Conservation (phyloP, 768 basidiomycete genomes). For the Psilocybe subaeruginosa region DNA sequence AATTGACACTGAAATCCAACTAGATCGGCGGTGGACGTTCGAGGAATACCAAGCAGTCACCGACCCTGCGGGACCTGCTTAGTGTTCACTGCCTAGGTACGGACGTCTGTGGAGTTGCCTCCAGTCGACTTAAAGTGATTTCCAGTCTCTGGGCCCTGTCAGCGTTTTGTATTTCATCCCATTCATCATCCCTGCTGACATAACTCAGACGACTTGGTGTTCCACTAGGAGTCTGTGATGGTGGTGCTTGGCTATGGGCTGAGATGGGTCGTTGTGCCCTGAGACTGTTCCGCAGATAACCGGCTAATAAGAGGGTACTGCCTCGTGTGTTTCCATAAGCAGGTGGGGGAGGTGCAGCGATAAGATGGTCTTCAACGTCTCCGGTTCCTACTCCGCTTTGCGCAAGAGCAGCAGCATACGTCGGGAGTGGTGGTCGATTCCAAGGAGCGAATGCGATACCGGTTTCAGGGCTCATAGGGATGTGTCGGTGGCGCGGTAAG, state of each 20-base stretch:
- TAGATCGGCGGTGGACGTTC: neutral
- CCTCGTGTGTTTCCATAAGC: slow-evolving; percentile 79
- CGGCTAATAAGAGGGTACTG: slow-evolving; percentile 61
- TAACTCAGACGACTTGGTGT: slow-evolving; percentile 55
- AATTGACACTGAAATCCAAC: neutral
- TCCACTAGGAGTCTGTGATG: slow-evolving; percentile 21
- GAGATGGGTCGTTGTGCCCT: slow-evolving; percentile 51
- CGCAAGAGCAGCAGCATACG: slow-evolving; percentile 71
- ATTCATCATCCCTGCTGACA: slow-evolving; percentile 53
- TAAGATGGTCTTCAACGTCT: slow-evolving; percentile 73
- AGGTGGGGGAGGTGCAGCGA: slow-evolving; percentile 71
- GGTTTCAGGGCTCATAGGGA: slow-evolving; percentile 24
- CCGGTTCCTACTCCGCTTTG: slow-evolving; percentile 73
- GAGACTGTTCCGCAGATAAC: slow-evolving; percentile 50
- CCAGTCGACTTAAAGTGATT: slow-evolving; percentile 53
- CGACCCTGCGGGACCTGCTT: slow-evolving; percentile 6
- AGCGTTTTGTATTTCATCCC: slow-evolving; percentile 57
- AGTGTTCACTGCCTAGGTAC: slow-evolving; percentile 8
- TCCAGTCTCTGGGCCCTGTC: slow-evolving; percentile 56
- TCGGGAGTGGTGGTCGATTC: slow-evolving; percentile 71
- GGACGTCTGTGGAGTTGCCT: slow-evolving; percentile 28
- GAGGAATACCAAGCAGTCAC: neutral
- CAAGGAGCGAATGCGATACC: slow-evolving; percentile 60
- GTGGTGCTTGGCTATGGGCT: slow-evolving; percentile 30
- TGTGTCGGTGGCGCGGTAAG: slow-evolving; percentile 42